Percentiles rank a stretch among this genome's conserved stretches.
Evolutionary conservation across 2,329 filamentous ascomycete species (phyloP).

Genomic region (Rachicladosporium sp.): DNA sequence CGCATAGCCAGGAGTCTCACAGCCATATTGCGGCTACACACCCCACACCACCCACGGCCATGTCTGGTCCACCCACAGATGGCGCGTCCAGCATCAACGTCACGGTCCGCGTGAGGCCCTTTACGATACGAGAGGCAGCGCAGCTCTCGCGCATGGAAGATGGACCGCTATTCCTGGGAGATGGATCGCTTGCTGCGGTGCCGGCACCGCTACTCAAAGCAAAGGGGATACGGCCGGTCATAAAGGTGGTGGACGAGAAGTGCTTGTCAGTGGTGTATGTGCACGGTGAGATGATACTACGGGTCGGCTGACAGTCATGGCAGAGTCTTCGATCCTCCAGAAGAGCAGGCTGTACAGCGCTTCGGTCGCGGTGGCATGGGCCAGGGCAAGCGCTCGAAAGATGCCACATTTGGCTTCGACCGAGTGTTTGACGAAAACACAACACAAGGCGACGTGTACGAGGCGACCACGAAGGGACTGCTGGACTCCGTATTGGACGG

Average conservation of each 20-base stretch:
- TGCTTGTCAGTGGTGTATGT: slow-evolving; percentile 58
- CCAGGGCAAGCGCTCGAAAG: slow-evolving; percentile 83
- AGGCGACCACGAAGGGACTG: slow-evolving; percentile 74
- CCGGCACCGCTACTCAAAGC: slow-evolving; percentile 65
- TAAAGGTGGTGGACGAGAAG: slow-evolving; percentile 92
- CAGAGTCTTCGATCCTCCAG: slow-evolving; percentile 93
- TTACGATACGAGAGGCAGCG: slow-evolving; percentile 82
- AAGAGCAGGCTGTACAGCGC: slow-evolving; percentile 82
- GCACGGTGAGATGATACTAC: not conserved
- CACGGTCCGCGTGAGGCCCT: slow-evolving; percentile 50
- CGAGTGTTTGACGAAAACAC: slow-evolving; percentile 93
- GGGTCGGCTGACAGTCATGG: slow-evolving; percentile 8
- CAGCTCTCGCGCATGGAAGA: slow-evolving; percentile 75
- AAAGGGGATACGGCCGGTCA: slow-evolving; percentile 77
- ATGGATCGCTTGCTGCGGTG: slow-evolving; percentile 86
- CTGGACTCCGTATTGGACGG: slow-evolving; percentile 91
- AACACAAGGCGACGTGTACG: slow-evolving; percentile 85
- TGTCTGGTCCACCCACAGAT: slow-evolving; percentile 11
- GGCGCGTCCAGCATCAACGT: slow-evolving; percentile 40
- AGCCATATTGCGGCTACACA: no score
- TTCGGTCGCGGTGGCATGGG: slow-evolving; percentile 70
- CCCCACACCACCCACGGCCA: no score
- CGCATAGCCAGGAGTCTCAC: no score
- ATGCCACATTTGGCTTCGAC: slow-evolving; percentile 95
- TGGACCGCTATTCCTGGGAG: slow-evolving; percentile 79